Conservation (phyloP, 2,329 filamentous ascomycete species). For the Talaromyces sp. region DNA sequence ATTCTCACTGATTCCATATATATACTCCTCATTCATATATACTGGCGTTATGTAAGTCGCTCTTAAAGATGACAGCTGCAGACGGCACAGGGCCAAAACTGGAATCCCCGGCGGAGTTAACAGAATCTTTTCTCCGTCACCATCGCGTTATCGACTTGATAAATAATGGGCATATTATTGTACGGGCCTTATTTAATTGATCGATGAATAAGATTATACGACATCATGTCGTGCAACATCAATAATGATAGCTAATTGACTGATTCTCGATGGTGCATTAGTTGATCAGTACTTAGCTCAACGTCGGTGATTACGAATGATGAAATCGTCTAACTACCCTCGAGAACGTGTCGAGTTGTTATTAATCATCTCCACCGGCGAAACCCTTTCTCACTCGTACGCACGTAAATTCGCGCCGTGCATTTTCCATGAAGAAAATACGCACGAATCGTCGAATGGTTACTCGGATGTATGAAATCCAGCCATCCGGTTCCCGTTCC, state of each 20-base stretch:
- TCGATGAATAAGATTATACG: not conserved
- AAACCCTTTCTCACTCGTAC: not conserved
- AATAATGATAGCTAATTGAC: not conserved
- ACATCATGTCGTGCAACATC: not conserved
- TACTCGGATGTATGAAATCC: not conserved
- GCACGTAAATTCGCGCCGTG: not conserved
- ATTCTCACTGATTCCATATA: not conserved
- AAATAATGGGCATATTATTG: too few relatives aligned
- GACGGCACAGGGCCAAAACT: not conserved
- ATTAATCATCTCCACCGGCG: not conserved
- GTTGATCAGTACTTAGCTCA: not conserved
- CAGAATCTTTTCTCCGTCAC: not conserved
- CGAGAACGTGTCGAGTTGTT: not conserved
- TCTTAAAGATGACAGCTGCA: slow-evolving; percentile 1
- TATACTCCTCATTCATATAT: not conserved
- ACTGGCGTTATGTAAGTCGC: not conserved
- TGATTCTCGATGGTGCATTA: not conserved
- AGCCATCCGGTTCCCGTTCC: not conserved
- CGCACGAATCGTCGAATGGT: too few relatives aligned
- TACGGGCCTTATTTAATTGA: not conserved
- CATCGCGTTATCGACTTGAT: too few relatives aligned
- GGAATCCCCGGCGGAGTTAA: not conserved
- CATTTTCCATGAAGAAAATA: not conserved
- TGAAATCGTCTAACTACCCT: not conserved
- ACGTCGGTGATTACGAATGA: not conserved